Conservation (phyloP, 83 land plant species). For the Thuja plicata region DNA sequence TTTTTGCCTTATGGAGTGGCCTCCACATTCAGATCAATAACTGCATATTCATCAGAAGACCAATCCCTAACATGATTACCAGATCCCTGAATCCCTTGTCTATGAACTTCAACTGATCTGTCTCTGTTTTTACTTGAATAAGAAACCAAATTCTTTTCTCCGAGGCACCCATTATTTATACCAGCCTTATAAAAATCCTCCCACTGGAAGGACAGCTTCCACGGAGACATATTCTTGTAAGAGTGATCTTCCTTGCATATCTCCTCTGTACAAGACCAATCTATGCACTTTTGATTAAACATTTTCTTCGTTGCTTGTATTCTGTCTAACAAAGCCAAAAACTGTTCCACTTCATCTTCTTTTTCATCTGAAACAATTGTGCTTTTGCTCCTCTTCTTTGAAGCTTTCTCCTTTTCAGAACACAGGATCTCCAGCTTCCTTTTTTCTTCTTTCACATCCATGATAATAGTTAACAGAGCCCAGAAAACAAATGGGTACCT, state of each 20-base stretch:
- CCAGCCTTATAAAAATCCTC: background rate
- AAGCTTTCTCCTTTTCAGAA: background rate
- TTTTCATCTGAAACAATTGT: background rate
- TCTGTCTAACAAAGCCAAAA: background rate
- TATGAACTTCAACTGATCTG: background rate
- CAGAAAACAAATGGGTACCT: no score
- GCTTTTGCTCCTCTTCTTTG: background rate
- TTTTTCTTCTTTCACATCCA: background rate
- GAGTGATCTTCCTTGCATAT: no score
- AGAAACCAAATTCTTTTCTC: background rate
- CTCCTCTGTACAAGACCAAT: background rate
- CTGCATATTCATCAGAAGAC: background rate
- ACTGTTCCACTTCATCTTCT: background rate
- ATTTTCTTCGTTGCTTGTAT: background rate
- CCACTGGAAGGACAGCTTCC: background rate
- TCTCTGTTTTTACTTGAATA: background rate
- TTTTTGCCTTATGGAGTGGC: background rate
- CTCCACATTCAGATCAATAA: background rate
- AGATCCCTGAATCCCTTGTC: background rate
- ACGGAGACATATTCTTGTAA: background rate
- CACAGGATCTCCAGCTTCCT: background rate
- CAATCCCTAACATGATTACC: no score
- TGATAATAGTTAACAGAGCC: background rate
- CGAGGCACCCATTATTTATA: background rate
- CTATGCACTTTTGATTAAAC: no score